A percentile compares a stretch with the other conserved stretches of the same genome.
phyloP scores from a whole-genome alignment of 345 rosid genomes.

The Raphanus sativus region DNA sequence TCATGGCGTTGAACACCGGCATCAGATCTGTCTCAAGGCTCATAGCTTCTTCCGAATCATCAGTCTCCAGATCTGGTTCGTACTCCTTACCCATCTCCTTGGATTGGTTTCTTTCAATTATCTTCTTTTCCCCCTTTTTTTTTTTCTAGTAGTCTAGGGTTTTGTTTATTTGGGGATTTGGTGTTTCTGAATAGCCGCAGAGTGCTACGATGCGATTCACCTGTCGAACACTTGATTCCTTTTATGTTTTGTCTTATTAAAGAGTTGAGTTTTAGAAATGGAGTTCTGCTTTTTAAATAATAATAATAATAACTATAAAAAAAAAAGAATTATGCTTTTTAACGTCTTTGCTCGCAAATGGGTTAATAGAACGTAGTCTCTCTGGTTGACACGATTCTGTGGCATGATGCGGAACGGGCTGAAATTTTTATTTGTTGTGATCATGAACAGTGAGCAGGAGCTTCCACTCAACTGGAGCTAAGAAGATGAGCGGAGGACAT shows the following conservation, averaged over 20 bases:
- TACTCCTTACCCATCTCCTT: not conserved
- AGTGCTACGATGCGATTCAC: not conserved
- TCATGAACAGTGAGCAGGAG: constrained; percentile 27
- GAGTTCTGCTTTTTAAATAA: too few species aligned
- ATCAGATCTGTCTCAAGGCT: constrained; percentile 73
- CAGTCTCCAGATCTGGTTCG: constrained; percentile 62
- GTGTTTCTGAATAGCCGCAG: not conserved
- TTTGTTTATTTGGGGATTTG: not conserved
- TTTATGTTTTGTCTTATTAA: not conserved
- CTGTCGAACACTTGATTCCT: not conserved
- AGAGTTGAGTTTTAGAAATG: not conserved
- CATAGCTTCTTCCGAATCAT: constrained; percentile 51
- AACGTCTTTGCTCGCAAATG: too few species aligned
- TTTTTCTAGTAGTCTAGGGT: not conserved
- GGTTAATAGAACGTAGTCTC: too few species aligned
- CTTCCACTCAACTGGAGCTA: constrained; percentile 38
- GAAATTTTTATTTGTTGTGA: not conserved
- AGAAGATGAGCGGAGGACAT: constrained; percentile 61
- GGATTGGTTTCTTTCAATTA: not conserved
- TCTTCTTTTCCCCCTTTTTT: not conserved
- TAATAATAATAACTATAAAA: too few species aligned
- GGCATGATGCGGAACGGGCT: not conserved
- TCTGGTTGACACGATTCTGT: too few species aligned
- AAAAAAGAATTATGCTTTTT: too few species aligned
- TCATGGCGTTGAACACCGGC: constrained; percentile 68